Percentiles rank a stretch among this genome's conserved stretches.
These are phyloP conservation scores for Apiospora aurea DNA, from an alignment of 2,329 filamentous ascomycete genomes.

Conservation along the genomic window DNA sequence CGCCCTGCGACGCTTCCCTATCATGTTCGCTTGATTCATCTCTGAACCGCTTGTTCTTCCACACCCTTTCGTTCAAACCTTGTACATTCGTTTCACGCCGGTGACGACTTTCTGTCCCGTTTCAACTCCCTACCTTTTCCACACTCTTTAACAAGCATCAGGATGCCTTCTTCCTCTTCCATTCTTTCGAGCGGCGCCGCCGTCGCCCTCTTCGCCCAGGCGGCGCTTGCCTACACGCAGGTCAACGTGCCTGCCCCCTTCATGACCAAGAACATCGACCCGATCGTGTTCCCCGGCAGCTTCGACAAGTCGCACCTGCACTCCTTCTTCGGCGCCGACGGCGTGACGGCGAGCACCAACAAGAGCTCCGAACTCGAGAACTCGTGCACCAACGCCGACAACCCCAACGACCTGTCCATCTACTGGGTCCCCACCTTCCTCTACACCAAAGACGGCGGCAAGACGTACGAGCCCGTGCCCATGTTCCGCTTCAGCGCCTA, in stretches of 20 bases:
- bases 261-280: slow-evolving; percentile 39
- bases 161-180: slow-evolving; percentile 22
- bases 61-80: not conserved
- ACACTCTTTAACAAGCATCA: slow-evolving; percentile 13
- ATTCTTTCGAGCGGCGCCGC: slow-evolving; percentile 14
- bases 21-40: slow-evolving; percentile 14
- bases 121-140: not conserved
- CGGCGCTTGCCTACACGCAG: slow-evolving; percentile 17
- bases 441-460: slow-evolving; percentile 45
- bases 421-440: slow-evolving; percentile 36
- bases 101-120: slow-evolving; percentile 11
- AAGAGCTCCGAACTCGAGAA: slow-evolving; percentile 40
- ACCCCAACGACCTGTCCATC: slow-evolving; percentile 41
- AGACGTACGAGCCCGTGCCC: slow-evolving; percentile 47
- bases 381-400: slow-evolving; percentile 37
- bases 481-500: slow-evolving; percentile 33
- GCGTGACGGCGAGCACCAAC: slow-evolving; percentile 33
- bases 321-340: slow-evolving; percentile 37
- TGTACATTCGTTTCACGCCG: not conserved
- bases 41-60: slow-evolving; percentile 6
- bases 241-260: slow-evolving; percentile 26
- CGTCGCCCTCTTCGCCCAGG: slow-evolving; percentile 18
- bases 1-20: not conserved
- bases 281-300: slow-evolving; percentile 35
- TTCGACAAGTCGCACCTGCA: slow-evolving; percentile 36